phyloP scores from a whole-genome alignment of 2,329 filamentous ascomycete genomes.

The Phialophora macrospora region DNA sequence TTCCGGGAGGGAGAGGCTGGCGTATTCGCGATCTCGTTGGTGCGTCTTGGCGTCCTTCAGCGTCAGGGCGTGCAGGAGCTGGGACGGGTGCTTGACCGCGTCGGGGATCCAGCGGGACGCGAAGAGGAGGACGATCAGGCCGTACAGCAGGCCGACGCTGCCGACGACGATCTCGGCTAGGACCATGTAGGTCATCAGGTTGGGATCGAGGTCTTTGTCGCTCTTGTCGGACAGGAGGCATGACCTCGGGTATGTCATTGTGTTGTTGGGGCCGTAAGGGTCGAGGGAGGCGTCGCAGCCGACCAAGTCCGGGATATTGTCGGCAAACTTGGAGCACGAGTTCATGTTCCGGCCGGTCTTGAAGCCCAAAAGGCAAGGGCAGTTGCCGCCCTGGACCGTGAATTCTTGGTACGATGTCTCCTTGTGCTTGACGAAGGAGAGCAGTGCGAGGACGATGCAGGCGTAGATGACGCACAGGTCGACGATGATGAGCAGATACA shows the following conservation, averaged over 20 bases:
- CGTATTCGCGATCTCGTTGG: neutral
- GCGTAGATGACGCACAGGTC: slow-evolving; percentile 24
- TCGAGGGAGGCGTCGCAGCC: slow-evolving; percentile 21
- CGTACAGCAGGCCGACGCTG: slow-evolving; percentile 51
- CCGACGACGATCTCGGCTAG: slow-evolving; percentile 53
- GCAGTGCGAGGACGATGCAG: slow-evolving; percentile 17
- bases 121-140: slow-evolving; percentile 24
- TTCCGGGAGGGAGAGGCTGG: neutral
- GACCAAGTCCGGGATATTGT: neutral
- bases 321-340: slow-evolving; percentile 6
- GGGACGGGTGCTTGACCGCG: slow-evolving; percentile 8
- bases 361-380: slow-evolving; percentile 25
- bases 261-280: slow-evolving; percentile 17
- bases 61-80: slow-evolving; percentile 20
- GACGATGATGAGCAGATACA: slow-evolving; percentile 26
- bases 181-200: slow-evolving; percentile 32
- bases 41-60: neutral
- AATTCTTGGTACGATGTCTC: slow-evolving; percentile 25
- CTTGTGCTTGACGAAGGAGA: slow-evolving; percentile 24
- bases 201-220: slow-evolving; percentile 25
- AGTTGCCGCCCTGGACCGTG: slow-evolving; percentile 16
- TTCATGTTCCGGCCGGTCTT: slow-evolving; percentile 24
- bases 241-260: slow-evolving; percentile 21
- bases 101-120: slow-evolving; percentile 22
- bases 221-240: slow-evolving; percentile 21